phyloP scores from a whole-genome alignment of 2,329 filamentous ascomycete genomes.

The Parastagonospora nodorum region DNA sequence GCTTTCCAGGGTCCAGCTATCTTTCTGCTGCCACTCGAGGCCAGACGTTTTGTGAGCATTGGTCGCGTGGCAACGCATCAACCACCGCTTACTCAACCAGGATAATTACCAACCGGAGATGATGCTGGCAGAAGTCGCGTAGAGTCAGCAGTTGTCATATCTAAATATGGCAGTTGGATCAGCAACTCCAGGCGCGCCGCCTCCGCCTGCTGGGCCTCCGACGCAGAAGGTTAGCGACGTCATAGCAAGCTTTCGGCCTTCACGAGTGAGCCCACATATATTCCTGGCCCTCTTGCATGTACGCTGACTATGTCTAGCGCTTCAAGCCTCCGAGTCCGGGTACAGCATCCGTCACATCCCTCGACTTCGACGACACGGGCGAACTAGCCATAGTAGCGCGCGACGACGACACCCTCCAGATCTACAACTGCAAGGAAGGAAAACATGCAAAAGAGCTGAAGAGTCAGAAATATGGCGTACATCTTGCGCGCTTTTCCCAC shows the following conservation, averaged over 20 bases:
- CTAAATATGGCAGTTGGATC: conserved; percentile 41
- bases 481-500: conserved; percentile 92
- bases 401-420: conserved; percentile 92
- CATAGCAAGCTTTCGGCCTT: conserved; percentile 76
- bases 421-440: conserved; percentile 92
- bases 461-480: conserved; percentile 96
- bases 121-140: conserved; percentile 7
- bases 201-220: conserved; percentile 41
- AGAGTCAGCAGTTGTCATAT: conserved; percentile 6
- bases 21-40: conserved; percentile 12
- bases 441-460: conserved; percentile 86
- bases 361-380: conserved; percentile 96
- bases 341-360: conserved; percentile 73
- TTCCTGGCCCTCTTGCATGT: not conserved
- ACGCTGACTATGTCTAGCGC: conserved; percentile 40
- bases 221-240: conserved; percentile 73
- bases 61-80: conserved; percentile 10
- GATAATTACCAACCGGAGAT: not conserved
- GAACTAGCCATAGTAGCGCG: conserved; percentile 90
- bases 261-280: conserved; percentile 63
- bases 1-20: conserved; percentile 10
- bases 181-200: conserved; percentile 39
- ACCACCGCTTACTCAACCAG: conserved; percentile 6
- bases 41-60: not conserved
- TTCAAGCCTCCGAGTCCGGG: conserved; percentile 55